These are phyloP conservation scores for Aspergillus asperescens DNA, from an alignment of 495 filamentous ascomycete genomes.

Conservation along the genomic window DNA sequence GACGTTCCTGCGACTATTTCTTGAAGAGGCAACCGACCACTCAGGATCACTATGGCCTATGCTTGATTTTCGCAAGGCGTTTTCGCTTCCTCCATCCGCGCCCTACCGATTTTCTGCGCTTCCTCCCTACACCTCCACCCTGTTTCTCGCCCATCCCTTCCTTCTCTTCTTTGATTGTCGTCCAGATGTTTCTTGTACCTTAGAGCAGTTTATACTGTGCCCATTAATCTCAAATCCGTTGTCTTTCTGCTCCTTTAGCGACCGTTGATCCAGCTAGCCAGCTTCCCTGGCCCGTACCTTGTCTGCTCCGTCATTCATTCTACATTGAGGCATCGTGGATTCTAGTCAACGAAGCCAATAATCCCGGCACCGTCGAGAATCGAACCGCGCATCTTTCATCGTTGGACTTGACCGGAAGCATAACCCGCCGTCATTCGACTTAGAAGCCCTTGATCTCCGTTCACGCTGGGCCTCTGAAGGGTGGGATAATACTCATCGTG, in stretches of 20 bases:
- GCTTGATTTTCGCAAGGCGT: slow-evolving; percentile 4
- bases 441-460: neutral
- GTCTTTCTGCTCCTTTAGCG: neutral
- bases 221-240: neutral
- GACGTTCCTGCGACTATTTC: slow-evolving; percentile 9
- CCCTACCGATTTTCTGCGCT: slow-evolving; percentile 5
- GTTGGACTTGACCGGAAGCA: neutral
- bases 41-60: neutral
- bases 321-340: neutral
- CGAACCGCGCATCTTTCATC: neutral
- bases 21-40: slow-evolving; percentile 8
- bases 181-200: neutral
- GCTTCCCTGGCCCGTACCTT: neutral
- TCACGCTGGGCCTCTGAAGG: neutral
- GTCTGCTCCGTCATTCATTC: neutral
- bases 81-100: slow-evolving; percentile 12
- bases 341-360: neutral
- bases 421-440: neutral
- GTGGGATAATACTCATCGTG: neutral
- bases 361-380: neutral
- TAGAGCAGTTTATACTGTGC: neutral
- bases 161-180: neutral
- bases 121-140: slow-evolving; percentile 2
- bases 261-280: neutral
- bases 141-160: slow-evolving; percentile 2